Conservation (phyloP, 2,329 filamentous ascomycete species). For the Coniochaeta hoffmannii region DNA sequence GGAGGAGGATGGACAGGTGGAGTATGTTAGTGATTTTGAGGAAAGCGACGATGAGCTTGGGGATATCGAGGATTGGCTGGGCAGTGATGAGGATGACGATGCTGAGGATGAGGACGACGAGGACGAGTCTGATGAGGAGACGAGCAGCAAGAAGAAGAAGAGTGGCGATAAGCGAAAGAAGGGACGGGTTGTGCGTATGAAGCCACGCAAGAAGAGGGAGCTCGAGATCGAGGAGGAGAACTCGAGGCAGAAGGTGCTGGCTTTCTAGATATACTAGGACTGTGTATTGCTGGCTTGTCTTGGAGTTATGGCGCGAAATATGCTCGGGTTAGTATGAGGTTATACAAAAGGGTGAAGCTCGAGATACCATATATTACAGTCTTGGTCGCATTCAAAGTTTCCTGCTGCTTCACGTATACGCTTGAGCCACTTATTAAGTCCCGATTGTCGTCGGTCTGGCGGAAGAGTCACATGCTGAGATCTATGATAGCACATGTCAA, state of each 20-base stretch:
- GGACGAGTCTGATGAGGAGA: conserved; percentile 45
- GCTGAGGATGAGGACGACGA: conserved; percentile 52
- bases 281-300: conserved; percentile 3
- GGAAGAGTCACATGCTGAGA: too few relatives aligned
- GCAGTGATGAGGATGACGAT: conserved; percentile 58
- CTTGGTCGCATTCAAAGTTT: not conserved
- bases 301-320: not conserved
- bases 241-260: conserved; percentile 32
- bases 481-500: too few relatives aligned
- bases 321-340: not conserved
- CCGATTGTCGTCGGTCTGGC: too few relatives aligned
- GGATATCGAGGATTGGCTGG: conserved; percentile 90
- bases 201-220: conserved; percentile 63
- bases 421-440: too few relatives aligned
- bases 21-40: conserved; percentile 89
- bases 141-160: conserved; percentile 47
- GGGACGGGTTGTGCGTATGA: conserved; percentile 38
- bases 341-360: not conserved
- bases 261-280: conserved; percentile 15
- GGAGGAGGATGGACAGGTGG: conserved; percentile 70
- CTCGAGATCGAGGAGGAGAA: conserved; percentile 64
- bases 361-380: not conserved
- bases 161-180: conserved; percentile 50
- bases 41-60: conserved; percentile 73
- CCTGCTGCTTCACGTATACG: not conserved